Conservation (phyloP, 495 filamentous ascomycete species). For the Penicillium daleae region DNA sequence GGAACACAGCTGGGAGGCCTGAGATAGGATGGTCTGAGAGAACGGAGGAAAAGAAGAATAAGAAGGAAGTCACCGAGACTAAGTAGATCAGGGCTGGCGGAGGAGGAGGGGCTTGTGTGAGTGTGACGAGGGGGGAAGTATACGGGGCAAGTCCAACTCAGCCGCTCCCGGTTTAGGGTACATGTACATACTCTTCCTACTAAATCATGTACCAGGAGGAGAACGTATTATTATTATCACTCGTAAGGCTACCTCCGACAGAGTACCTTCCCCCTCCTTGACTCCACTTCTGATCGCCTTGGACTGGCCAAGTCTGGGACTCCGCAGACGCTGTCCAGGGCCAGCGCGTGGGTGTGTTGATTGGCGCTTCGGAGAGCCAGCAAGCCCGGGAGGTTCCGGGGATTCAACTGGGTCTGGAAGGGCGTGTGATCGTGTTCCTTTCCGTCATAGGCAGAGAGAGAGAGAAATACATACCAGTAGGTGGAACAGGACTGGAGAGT, state of each 20-base stretch:
- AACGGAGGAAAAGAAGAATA: background rate
- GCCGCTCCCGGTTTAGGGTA: background rate
- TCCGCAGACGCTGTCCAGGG: constrained; percentile 22
- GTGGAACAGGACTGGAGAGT: no score
- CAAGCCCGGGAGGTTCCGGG: constrained; percentile 27
- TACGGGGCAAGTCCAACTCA: constrained; percentile 2
- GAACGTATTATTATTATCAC: no score
- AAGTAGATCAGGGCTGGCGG: background rate
- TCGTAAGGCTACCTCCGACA: background rate
- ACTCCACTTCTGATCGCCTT: constrained; percentile 16
- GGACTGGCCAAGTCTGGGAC: constrained; percentile 27
- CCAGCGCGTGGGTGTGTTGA: constrained; percentile 31
- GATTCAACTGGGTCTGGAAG: background rate
- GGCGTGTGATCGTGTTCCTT: background rate
- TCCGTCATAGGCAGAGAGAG: background rate
- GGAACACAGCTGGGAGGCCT: constrained; percentile 4
- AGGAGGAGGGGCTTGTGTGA: background rate
- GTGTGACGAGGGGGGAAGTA: constrained; percentile 16
- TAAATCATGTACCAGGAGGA: no score
- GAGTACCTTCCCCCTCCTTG: background rate
- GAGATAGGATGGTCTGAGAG: background rate
- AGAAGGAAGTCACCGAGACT: background rate
- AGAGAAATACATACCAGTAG: no score
- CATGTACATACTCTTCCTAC: background rate
- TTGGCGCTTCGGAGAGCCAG: constrained; percentile 30